These are phyloP conservation scores for Blastocystis sp. DNA, from an alignment of 352 stramenopile species.

Conservation along the genomic window DNA sequence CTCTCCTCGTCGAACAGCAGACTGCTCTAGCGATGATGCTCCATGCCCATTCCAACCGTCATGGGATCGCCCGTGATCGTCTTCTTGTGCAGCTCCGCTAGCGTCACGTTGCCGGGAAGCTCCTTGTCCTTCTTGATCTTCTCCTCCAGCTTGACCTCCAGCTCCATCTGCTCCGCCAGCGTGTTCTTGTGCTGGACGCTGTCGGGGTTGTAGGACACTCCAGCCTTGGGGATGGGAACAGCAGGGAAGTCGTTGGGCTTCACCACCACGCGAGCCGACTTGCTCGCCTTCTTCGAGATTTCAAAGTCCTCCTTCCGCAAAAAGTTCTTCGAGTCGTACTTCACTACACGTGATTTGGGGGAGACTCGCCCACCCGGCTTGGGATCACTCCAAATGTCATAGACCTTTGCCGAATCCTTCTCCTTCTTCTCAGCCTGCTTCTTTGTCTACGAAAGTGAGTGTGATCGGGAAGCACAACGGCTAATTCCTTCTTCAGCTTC, in stretches of 20 bases:
- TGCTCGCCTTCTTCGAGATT: constrained; percentile 39
- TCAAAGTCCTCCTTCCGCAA: constrained; percentile 27
- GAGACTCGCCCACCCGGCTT: neutral
- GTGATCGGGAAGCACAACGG: neutral
- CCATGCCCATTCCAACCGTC: neutral
- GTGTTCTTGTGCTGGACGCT: constrained; percentile 34
- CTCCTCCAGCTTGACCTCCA: constrained; percentile 3
- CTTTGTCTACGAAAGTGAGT: constrained; percentile 14
- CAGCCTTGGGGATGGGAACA: constrained; percentile 18
- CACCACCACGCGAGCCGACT: neutral
- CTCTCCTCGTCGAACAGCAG: constrained; percentile 46
- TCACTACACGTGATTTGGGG: neutral
- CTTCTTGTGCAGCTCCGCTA: neutral
- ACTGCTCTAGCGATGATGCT: neutral
- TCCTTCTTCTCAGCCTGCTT: neutral
- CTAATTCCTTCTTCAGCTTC: constrained; percentile 56
- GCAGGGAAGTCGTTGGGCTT: constrained; percentile 51
- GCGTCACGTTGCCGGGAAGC: neutral
- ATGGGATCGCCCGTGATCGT: neutral
- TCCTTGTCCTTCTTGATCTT: constrained; percentile 4
- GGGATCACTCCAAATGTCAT: constrained; percentile 12
- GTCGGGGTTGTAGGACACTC: constrained; percentile 43
- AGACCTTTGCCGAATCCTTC: neutral
- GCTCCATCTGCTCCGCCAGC: constrained; percentile 18
- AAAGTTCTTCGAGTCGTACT: constrained; percentile 38